Evolutionary conservation across 805 yeast genomes (phyloP).

Genomic region (Ogataea zsoltii): DNA sequence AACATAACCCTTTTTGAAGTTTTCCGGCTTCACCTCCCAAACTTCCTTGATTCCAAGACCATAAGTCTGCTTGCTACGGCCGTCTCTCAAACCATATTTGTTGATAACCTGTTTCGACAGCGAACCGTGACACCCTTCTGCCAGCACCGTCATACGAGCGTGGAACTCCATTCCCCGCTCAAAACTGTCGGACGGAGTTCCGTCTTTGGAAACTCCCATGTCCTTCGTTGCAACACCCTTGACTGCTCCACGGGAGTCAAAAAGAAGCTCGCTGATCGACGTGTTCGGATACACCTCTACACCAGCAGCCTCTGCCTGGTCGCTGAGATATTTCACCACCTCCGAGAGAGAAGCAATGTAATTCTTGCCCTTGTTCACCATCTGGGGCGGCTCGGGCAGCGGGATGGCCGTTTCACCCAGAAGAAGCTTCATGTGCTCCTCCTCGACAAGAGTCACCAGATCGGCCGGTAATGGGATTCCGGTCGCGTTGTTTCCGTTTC

Average conservation of each 20-base stretch:
- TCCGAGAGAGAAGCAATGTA: conserved; percentile 82
- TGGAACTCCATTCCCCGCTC: conserved; percentile 98
- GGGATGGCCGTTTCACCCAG: conserved; percentile 58
- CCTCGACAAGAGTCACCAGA: conserved; percentile 69
- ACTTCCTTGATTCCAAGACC: conserved; percentile 96
- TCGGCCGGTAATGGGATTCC: conserved; percentile 81
- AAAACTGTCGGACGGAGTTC: conserved; percentile 77
- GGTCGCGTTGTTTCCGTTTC: conserved; percentile 46
- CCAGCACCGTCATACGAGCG: conserved; percentile 83
- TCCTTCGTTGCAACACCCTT: conserved; percentile 94
- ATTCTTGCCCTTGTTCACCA: conserved; percentile 78
- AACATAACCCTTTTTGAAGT: conserved; percentile 77
- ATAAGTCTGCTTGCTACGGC: conserved; percentile 78
- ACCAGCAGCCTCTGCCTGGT: conserved; percentile 88
- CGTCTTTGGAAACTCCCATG: conserved; percentile 77
- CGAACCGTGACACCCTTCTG: conserved; percentile 99
- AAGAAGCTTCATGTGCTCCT: conserved; percentile 72
- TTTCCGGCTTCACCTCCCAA: conserved; percentile 89
- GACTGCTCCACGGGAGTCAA: conserved; percentile 59
- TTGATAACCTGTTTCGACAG: conserved; percentile 74
- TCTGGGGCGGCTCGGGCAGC: conserved; percentile 91
- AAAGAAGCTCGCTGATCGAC: conserved; percentile 77
- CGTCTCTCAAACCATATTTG: conserved; percentile 66
- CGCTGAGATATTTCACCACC: conserved; percentile 79
- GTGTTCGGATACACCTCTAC: conserved; percentile 93